phyloP scores from a whole-genome alignment of 208 protist genomes.

The Tritrichomonas musculus region DNA sequence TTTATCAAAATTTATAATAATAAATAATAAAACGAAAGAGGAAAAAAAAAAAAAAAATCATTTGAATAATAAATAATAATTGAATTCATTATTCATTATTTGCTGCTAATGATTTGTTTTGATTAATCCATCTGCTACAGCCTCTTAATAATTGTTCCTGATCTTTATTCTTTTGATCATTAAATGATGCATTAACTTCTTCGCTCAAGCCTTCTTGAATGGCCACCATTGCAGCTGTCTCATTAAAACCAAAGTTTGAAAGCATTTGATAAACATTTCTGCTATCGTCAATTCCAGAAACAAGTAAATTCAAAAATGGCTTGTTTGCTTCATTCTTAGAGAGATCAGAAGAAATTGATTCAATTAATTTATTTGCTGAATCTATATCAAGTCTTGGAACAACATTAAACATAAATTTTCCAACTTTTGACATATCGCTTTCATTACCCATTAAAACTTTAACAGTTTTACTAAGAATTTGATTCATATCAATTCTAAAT shows the following conservation, averaged over 20 bases:
- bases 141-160: background rate
- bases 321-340: background rate
- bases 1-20: too few species aligned
- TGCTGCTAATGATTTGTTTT: too few species aligned
- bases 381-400: constrained; percentile 4
- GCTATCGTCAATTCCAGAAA: background rate
- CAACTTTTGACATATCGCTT: background rate
- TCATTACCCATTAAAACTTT: background rate
- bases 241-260: background rate
- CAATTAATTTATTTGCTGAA: background rate
- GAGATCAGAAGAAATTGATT: background rate
- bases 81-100: too few species aligned
- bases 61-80: too few species aligned
- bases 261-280: background rate
- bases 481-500: background rate
- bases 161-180: background rate
- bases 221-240: background rate
- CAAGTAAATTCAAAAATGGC: background rate
- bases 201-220: background rate
- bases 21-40: too few species aligned
- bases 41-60: too few species aligned
- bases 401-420: background rate
- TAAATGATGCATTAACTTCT: background rate
- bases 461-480: background rate
- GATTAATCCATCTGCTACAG: background rate